Conservation (phyloP, 352 stramenopile genomes). For the Globisporangium radiosum region DNA sequence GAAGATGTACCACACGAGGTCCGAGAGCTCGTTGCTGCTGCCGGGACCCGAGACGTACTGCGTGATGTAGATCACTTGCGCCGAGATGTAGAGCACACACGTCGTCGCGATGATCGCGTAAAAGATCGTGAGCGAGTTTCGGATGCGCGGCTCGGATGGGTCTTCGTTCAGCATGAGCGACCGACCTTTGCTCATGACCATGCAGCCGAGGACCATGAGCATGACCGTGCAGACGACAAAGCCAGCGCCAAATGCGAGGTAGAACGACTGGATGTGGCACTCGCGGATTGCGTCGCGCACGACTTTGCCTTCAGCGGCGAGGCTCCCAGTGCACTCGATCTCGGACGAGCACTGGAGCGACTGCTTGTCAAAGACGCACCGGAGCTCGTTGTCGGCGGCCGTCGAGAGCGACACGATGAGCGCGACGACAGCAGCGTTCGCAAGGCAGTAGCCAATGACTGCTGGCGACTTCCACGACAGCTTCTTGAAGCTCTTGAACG, state of each 20-base stretch:
- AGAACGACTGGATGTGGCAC: slow-evolving; percentile 78
- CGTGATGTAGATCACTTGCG: slow-evolving; percentile 84
- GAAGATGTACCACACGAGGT: slow-evolving; percentile 85
- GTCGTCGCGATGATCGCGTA: slow-evolving; percentile 86
- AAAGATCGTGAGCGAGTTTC: slow-evolving; percentile 83
- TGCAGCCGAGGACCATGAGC: slow-evolving; percentile 80
- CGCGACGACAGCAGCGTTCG: slow-evolving; percentile 53
- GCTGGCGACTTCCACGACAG: slow-evolving; percentile 73
- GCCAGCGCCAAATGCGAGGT: slow-evolving; percentile 64
- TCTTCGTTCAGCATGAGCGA: slow-evolving; percentile 86
- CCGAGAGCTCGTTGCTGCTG: slow-evolving; percentile 59
- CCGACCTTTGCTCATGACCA: slow-evolving; percentile 81
- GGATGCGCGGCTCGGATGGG: slow-evolving; percentile 71
- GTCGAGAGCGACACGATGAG: slow-evolving; percentile 63
- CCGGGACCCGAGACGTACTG: slow-evolving; percentile 67
- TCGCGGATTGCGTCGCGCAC: slow-evolving; percentile 61
- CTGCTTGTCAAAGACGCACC: slow-evolving; percentile 68
- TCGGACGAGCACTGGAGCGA: slow-evolving; percentile 46
- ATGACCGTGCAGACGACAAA: slow-evolving; percentile 83
- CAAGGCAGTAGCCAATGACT: slow-evolving; percentile 60
- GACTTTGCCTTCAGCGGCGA: slow-evolving; percentile 61
- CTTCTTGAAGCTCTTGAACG: slow-evolving; percentile 86
- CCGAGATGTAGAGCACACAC: slow-evolving; percentile 81
- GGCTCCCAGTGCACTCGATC: slow-evolving; percentile 42
- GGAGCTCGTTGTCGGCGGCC: slow-evolving; percentile 43